Base-by-base conservation (phyloP, 306 rosid species). In the Cucumis hystrix region DNA sequence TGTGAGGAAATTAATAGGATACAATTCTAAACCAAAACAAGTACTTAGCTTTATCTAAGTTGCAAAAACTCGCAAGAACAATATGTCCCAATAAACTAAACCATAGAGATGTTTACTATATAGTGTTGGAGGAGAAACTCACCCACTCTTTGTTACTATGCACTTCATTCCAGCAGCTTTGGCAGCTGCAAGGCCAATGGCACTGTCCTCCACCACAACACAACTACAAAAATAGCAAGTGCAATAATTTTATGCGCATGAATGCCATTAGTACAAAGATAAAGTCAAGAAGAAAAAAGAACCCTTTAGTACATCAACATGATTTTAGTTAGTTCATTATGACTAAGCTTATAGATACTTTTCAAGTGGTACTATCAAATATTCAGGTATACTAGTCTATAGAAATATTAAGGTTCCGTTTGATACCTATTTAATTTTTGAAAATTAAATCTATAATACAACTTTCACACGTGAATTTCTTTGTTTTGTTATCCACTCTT, bases 161-260 rank as follows among this genome's bases (percentile, higher is more conserved):
- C 99, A 95, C 74, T 86, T 95, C 99, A 92, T 95, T 73, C 99
- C 97, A 17, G 97, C 97, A 41, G 85, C 86, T 88, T 92, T 95
- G 75, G 97, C 99, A 61, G 99, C 99, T 59, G 97, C 91, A 62
- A 95, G 96, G 84, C 99, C 96, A 81, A 95, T 95, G 82, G 91
- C 92, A 39, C 97, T 95, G 81, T 95, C 97, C 88, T 92, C 97
- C 54, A 92, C 89, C 87, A 95, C 99, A 73, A 90, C 97, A 84
- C 99, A 92, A 80, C 99, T 95, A 91, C 75, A 76, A 79, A 76
- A 7, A 78, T 33, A 79, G 28, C 10, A 63, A 60, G 8, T 43
- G 43, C 61, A 15, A 51, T 25, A 51, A 16, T 28, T 49, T 30
- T 71, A 43, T 71, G 25, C 59, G 15, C 21, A 23, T 13, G 37